Base-by-base conservation (phyloP, 805 yeast species). In the Kuraishia borneana region DNA sequence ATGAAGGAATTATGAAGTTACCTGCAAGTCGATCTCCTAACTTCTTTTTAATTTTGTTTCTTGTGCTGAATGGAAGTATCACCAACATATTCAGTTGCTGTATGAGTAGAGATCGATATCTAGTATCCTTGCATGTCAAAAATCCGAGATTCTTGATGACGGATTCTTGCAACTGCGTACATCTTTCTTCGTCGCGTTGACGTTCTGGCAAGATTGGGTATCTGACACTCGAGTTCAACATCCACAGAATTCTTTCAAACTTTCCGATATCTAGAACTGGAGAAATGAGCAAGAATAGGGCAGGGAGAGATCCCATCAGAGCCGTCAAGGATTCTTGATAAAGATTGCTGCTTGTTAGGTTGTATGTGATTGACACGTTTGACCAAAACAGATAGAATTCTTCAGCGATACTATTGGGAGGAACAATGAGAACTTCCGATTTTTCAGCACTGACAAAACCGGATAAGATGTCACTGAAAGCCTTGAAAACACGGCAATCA, bases 141-240 rank as follows among this genome's bases (percentile, higher is more conserved):
- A 16, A 27, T 2, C 53, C 47, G 18, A 88, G 47, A 26, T 70
- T 70, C 1, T 58, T 59, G 20, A 83, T 47, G 1, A 83, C 74
- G 0, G 74, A 57, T 2, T 46, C 40, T 47, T 88, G 97, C 29
- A 89, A 56, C 7, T 65, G 62, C 0, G 96, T 71, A 34, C 76
- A 72, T 18, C 68, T 70, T 14, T 54, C 46, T 27, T 62, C 58
- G 48, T 85, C 95, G 3, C 58, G 50, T 22, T 61, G 61, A 41
- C 62, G 63, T 21, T 63, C 72, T 6, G 85, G 81, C 25, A 84
- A 59, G 9, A 81, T 65, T 1, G 94, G 94, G 51, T 81, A 85
- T 27, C 83, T 60, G 1, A 82, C 72, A 37, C 85, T 73, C 12
- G 75, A 63, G 44, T 72, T 73, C 46, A 89, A 65, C 4, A 76